These are phyloP conservation scores for Cytospora piceicola DNA, from an alignment of 2,329 filamentous ascomycete genomes.

Conservation along the genomic window DNA sequence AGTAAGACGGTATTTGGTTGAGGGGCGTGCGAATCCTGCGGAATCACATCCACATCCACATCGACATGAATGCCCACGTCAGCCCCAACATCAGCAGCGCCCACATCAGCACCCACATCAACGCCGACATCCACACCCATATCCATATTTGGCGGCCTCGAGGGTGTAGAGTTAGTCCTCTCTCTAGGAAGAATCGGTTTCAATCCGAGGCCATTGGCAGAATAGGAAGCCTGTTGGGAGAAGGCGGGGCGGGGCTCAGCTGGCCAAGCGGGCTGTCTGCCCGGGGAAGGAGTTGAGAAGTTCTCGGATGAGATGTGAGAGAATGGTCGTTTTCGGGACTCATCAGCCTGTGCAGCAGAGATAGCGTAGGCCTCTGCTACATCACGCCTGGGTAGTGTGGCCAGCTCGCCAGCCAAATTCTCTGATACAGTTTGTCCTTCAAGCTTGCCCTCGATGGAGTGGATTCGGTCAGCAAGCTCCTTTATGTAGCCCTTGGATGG, in stretches of 20 bases:
- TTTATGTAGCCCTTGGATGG: slow-evolving; percentile 96
- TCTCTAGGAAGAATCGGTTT: slow-evolving; percentile 47
- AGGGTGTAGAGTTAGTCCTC: slow-evolving; percentile 10
- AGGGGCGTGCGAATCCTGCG: slow-evolving; percentile 8
- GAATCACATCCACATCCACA: slow-evolving; percentile 18
- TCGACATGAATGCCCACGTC: slow-evolving; percentile 42
- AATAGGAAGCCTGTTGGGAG: slow-evolving; percentile 45
- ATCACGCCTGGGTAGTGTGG: slow-evolving; percentile 40
- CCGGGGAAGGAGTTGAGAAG: slow-evolving; percentile 45
- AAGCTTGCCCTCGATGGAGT: slow-evolving; percentile 80
- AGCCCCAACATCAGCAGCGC: not conserved
- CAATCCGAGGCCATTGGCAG: slow-evolving; percentile 50
- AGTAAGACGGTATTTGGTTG: slow-evolving; percentile 33
- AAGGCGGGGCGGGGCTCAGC: slow-evolving; percentile 52
- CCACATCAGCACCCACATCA: slow-evolving; percentile 12
- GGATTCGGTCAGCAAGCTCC: slow-evolving; percentile 82
- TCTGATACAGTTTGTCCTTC: slow-evolving; percentile 49
- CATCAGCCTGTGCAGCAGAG: slow-evolving; percentile 48
- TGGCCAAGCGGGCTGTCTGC: slow-evolving; percentile 51
- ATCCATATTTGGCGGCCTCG: slow-evolving; percentile 21
- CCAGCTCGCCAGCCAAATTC: slow-evolving; percentile 46
- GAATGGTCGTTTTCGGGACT: slow-evolving; percentile 51
- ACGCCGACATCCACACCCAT: not conserved
- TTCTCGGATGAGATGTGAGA: slow-evolving; percentile 51
- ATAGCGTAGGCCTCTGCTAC: slow-evolving; percentile 56